Evolutionary conservation across 345 rosid species (phyloP), one percentile per base, ranked within the genome.

Genomic region (Capsella bursapastoris): DNA sequence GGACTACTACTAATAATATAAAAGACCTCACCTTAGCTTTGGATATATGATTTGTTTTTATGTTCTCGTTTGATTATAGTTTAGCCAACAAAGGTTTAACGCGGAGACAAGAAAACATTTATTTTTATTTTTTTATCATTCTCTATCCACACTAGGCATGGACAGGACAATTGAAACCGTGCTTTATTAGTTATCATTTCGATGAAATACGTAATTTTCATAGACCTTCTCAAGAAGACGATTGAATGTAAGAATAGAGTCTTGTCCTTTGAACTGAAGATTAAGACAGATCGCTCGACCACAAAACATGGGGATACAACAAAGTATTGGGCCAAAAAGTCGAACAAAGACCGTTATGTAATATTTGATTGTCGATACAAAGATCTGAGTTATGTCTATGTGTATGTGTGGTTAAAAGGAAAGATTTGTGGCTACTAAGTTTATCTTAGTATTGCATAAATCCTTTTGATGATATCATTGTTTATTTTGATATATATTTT

Each of bases 41-140:
- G 10, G 40, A 37, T 37, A 37, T 8, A 15, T 57, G 5, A 8
- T 35, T 34, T 57, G 37, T 35, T 58, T 34, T 2, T 35, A 34
- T 6, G 48, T 50, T 35, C n/a, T 22, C 34, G 45, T 58, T 58
- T 50, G 6, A 18, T 12, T 40, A 64, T 8, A 52, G n/a, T 67
- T 44, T 27, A 52, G 62, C 70, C 74, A 70, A 61, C 79, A 61
- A 61, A 52, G 32, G 51, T 68, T 8, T 18, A 18, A 18, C 80
- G 70, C 80, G 64, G 34, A 68, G 45, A 76, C 79, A 69, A 76
- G 45, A 76, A 76, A 53, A 69, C 59, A 69, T 62, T 49, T 35
- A 38, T 4, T 34, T 4, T 34, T 34, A 3, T 57, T 16, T 25
- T 32, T 47, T 15, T 22, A 22, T 22, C 8, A 49, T 11, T 52